Conservation (phyloP, 129 eudicot genomes). For the Smallanthus sonchifolius region DNA sequence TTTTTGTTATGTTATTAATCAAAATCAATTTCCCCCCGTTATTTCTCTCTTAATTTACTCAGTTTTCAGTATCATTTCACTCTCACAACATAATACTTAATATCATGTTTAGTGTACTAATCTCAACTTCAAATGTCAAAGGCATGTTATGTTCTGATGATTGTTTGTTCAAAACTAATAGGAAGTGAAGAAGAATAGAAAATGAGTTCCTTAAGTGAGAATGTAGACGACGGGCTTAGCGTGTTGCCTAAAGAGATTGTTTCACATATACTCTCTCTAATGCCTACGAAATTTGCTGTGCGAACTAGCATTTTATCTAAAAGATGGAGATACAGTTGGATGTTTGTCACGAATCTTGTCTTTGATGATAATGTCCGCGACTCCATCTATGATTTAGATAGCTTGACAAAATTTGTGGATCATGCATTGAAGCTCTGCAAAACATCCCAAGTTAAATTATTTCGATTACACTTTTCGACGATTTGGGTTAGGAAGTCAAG, state of each 20-base stretch:
- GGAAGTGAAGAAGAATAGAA: neutral
- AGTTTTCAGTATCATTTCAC: too few relatives aligned
- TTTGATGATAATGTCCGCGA: neutral
- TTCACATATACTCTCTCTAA: neutral
- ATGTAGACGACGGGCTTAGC: neutral
- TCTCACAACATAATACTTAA: too few relatives aligned
- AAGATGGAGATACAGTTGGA: neutral
- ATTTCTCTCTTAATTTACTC: too few relatives aligned
- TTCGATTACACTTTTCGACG: neutral
- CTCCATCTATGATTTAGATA: neutral
- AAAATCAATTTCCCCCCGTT: too few relatives aligned
- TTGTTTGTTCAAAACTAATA: neutral
- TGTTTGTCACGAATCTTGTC: neutral
- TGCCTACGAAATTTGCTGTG: neutral
- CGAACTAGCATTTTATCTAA: neutral
- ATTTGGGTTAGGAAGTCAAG: neutral
- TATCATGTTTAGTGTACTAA: too few relatives aligned
- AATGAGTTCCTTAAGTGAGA: neutral
- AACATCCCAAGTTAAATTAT: conserved; percentile 1
- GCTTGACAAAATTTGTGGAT: conserved; percentile 4
- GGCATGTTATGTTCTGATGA: neutral
- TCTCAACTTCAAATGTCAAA: too few relatives aligned
- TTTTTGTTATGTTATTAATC: too few relatives aligned
- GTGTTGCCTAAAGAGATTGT: neutral
- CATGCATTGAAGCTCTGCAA: neutral